Evolutionary conservation across 2,329 filamentous ascomycete genomes (phyloP).

Genomic region (Xylaria sp.): DNA sequence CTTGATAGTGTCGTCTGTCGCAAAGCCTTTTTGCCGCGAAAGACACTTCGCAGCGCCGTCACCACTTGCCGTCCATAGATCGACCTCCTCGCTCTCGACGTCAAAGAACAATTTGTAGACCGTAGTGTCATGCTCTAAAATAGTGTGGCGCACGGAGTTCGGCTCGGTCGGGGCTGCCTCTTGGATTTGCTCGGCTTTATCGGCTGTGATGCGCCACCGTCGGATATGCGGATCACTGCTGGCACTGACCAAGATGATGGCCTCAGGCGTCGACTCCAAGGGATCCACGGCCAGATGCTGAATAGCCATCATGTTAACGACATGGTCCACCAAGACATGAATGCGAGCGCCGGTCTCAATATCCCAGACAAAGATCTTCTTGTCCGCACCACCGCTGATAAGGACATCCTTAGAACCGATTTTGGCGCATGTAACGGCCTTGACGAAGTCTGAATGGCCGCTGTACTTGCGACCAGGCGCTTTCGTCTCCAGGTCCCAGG

Average conservation of each 20-base stretch:
- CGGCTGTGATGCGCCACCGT: constrained; percentile 61
- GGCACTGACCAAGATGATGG: constrained; percentile 65
- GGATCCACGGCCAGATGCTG: constrained; percentile 76
- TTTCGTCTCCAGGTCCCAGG: constrained; percentile 63
- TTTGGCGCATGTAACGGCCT: constrained; percentile 61
- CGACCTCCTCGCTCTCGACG: constrained; percentile 52
- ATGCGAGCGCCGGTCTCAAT: constrained; percentile 60
- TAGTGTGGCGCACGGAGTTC: constrained; percentile 42
- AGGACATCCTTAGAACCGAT: constrained; percentile 59
- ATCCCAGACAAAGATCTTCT: constrained; percentile 81
- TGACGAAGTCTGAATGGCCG: constrained; percentile 89
- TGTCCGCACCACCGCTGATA: constrained; percentile 71
- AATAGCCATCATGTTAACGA: constrained; percentile 66
- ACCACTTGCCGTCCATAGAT: constrained; percentile 89
- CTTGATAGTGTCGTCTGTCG: constrained; percentile 62
- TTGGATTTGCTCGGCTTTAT: constrained; percentile 49
- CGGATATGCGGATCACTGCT: constrained; percentile 77
- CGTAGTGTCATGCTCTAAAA: constrained; percentile 83
- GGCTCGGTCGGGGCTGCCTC: constrained; percentile 40
- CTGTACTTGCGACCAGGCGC: constrained; percentile 54
- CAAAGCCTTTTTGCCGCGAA: constrained; percentile 62
- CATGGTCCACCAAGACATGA: constrained; percentile 71
- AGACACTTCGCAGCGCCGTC: constrained; percentile 85
- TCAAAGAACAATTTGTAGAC: constrained; percentile 79
- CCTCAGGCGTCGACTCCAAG: constrained; percentile 44